phyloP scores from a whole-genome alignment of 768 basidiomycete species.

The Galerina marginata region DNA sequence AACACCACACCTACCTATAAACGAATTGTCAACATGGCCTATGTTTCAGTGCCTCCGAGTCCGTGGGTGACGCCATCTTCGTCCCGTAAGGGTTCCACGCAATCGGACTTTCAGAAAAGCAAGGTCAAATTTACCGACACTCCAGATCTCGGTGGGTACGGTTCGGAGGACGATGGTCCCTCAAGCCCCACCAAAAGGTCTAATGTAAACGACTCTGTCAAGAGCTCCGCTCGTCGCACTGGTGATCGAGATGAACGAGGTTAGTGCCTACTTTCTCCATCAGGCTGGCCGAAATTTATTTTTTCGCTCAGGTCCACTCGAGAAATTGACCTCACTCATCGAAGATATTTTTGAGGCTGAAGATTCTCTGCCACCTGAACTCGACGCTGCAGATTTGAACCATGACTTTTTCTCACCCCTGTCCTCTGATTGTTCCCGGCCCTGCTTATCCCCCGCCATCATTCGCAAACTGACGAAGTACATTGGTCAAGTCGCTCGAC shows the following conservation, averaged over 20 bases:
- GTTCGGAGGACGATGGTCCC: conserved; percentile 53
- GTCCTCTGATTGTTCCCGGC: conserved; percentile 61
- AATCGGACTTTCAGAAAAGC: conserved; percentile 30
- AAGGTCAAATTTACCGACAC: conserved; percentile 35
- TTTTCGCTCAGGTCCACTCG: conserved; percentile 57
- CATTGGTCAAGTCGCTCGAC: conserved; percentile 69
- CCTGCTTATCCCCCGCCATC: conserved; percentile 60
- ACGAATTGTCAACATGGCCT: conserved; percentile 45
- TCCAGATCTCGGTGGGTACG: conserved; percentile 61
- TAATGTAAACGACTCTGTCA: conserved; percentile 38
- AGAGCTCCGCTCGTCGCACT: conserved; percentile 61
- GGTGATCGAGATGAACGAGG: conserved; percentile 82
- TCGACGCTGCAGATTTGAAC: conserved; percentile 73
- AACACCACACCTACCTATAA: conserved; percentile 37
- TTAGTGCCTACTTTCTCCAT: conserved; percentile 31
- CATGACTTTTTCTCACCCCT: conserved; percentile 68
- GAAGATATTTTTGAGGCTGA: conserved; percentile 93
- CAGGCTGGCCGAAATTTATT: not conserved
- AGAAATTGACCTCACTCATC: conserved; percentile 76
- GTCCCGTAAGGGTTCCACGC: conserved; percentile 32
- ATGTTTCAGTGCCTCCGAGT: conserved; percentile 52
- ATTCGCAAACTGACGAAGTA: conserved; percentile 75
- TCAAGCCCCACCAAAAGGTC: conserved; percentile 36
- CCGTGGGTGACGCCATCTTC: conserved; percentile 52
- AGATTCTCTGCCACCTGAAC: conserved; percentile 47